Conservation (phyloP, 2,329 filamentous ascomycete genomes). For the Chalara sp. region DNA sequence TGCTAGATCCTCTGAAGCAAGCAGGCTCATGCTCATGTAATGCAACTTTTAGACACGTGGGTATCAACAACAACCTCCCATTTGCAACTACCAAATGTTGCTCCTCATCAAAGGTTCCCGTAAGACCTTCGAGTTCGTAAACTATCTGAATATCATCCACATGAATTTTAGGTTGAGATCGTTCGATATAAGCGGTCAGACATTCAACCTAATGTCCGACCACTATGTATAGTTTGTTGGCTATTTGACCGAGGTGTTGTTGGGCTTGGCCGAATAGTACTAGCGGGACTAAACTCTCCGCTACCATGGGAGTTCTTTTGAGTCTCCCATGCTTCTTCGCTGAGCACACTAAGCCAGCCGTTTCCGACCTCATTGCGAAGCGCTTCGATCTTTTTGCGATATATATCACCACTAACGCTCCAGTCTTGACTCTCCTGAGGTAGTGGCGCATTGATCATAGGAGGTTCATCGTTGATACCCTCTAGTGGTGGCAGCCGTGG, state of each 20-base stretch:
- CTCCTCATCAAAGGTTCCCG: too few relatives aligned
- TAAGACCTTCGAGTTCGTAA: too few relatives aligned
- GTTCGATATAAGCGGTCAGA: too few relatives aligned
- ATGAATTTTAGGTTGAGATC: too few relatives aligned
- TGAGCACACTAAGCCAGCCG: conserved; percentile 79
- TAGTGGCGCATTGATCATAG: conserved; percentile 15
- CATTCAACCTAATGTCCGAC: conserved; percentile 20
- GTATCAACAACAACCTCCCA: too few relatives aligned
- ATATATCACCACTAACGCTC: conserved; percentile 67
- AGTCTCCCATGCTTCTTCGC: conserved; percentile 63
- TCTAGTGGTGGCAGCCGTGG: conserved; percentile 24
- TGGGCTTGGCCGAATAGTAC: conserved; percentile 21
- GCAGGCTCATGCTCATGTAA: too few relatives aligned
- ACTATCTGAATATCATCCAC: too few relatives aligned
- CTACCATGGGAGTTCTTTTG: conserved; percentile 20
- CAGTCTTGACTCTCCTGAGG: conserved; percentile 42
- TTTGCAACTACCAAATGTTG: too few relatives aligned
- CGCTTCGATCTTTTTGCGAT: conserved; percentile 81
- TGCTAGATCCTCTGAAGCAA: too few relatives aligned
- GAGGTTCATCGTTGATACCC: conserved; percentile 16
- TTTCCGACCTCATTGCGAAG: conserved; percentile 79
- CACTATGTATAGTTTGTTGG: conserved; percentile 28
- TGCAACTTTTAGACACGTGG: too few relatives aligned
- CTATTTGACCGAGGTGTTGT: conserved; percentile 23
- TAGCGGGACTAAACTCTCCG: conserved; percentile 23